Base-by-base conservation (phyloP, 2,329 filamentous ascomycete genomes). In the Exophiala sp. region DNA sequence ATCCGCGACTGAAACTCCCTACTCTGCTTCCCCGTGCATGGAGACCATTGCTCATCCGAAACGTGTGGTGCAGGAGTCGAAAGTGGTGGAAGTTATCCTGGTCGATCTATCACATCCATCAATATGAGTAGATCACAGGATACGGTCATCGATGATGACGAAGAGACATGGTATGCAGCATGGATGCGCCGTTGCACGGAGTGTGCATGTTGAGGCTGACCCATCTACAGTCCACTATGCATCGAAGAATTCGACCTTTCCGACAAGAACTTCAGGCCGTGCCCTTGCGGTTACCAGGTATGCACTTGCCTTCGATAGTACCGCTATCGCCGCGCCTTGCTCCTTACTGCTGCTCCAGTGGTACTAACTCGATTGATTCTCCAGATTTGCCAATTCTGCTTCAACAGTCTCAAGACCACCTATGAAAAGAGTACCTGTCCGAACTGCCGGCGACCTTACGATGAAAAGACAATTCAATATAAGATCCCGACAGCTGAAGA, bases 231-330 rank as follows among this genome's bases (percentile, higher is more conserved):
- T 73, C 94, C 94, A 64, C 87, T 99, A 61, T 99, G 94, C 71
- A 95, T 99, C 69, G 94, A 99, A 75, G 95, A 99, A 77, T 95
- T 99, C 69, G 95, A 99, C 74, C 84, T 99, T 47, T 95, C 91
- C 39, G 94, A 99, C 78, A 89, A 90, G 71, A 96, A 95, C 74
- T 99, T 99, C 74, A 85, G 87, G 67, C 94, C 94, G 62, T 99
- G 94, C 77, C 92, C 92, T 54, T 99, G 94, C 70, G 94, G 94
- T 58, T 99, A 99, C 68, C 92, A 97, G 84, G 92, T 96, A 82
- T 60, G 79, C 29, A 20, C 41, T 29, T 43, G 20, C 6, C n/a
- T 3, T 32, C 4, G 24, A 5, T 29, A 29, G 5, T 14, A 18
- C 40, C 40, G 47, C n/a, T n/a, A 43, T 34, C 29, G 20, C 21